Evolutionary conservation across 2,329 filamentous ascomycete species (phyloP), one percentile per base, ranked within the genome.

Genomic region (Tetracladium maxilliforme): DNA sequence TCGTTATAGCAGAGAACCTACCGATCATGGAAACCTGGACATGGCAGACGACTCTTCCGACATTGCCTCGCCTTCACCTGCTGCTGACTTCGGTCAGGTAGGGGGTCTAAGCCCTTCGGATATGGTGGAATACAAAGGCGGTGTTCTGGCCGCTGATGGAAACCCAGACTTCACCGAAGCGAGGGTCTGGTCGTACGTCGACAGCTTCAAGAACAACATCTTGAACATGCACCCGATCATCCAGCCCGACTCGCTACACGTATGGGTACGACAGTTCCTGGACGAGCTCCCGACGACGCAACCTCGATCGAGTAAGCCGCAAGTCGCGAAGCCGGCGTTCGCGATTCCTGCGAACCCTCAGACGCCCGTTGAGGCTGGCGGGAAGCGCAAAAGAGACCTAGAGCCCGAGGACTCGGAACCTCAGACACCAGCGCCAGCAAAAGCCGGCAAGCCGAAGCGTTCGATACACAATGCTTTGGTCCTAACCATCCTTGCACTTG

Each of bases 391-490:
- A 46, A 46, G 27, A 29, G 41, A 19, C 45, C 28, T 36, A 39
- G 24, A 33, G 51, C 31, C 32, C 33, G 31, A 16, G 33, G 23
- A 22, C 27, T 35, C 33, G 25, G 35, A 31, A 10, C 33, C 30
- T 37, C 39, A 36, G 32, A 38, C 30, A 17, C 33, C 38, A n/a
- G n/a, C n/a, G n/a, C n/a, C n/a, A 39, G 25, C 24, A 35, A 64
- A 60, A 36, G 49, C 54, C 6, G 56, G 58, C 4, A 56, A 56
- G 28, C 69, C 70, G 4, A 65, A 64, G 35, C 61, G 75, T 26
- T 82, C 77, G 6, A 71, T 90, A 10, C 66, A 73, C 26, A 92
- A 81, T 36, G 84, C 84, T 1, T 62, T 95, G 19, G 69, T 94
- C 2, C 61, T 94, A 3, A 60, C 87, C 4, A 70, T 93, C 2